A percentile compares a stretch with the other conserved stretches of the same genome.
phyloP scores from a whole-genome alignment of 2,329 filamentous ascomycete species.

The Epichloe festucae region DNA sequence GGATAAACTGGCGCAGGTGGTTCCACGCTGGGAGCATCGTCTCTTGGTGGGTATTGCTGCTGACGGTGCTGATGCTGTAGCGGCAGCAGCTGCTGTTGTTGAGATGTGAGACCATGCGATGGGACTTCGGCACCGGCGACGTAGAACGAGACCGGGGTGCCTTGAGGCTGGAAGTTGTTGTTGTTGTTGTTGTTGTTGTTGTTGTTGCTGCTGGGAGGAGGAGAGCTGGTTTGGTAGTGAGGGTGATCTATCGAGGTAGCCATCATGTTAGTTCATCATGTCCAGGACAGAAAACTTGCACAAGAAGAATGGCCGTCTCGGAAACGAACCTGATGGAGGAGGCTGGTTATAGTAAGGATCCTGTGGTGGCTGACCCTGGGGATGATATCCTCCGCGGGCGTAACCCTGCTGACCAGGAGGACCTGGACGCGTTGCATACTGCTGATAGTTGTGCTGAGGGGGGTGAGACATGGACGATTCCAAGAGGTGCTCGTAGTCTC shows the following conservation, averaged over 20 bases:
- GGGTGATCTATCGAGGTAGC: slow-evolving; percentile 26
- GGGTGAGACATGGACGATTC: slow-evolving; percentile 95
- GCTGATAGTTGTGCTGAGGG: slow-evolving; percentile 67
- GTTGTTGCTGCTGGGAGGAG: slow-evolving; percentile 34
- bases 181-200: slow-evolving; percentile 12
- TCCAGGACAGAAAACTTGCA: too few relatives aligned
- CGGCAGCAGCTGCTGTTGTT: slow-evolving; percentile 19
- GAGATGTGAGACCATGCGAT: slow-evolving; percentile 24
- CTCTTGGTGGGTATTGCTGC: slow-evolving; percentile 35
- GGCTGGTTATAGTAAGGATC: slow-evolving; percentile 56
- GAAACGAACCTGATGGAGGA: slow-evolving; percentile 23
- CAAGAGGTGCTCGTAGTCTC: slow-evolving; percentile 91
- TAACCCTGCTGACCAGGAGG: slow-evolving; percentile 35
- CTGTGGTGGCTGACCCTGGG: slow-evolving; percentile 33
- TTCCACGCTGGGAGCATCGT: slow-evolving; percentile 35
- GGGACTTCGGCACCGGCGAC: slow-evolving; percentile 45
- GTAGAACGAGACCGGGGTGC: slow-evolving; percentile 50
- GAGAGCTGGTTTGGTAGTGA: slow-evolving; percentile 33
- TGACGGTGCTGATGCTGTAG: neutral
- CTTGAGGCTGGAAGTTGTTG: slow-evolving; percentile 11
- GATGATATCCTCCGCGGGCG: slow-evolving; percentile 26
- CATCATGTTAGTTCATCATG: neutral
- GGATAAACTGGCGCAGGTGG: slow-evolving; percentile 25
- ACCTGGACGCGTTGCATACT: slow-evolving; percentile 45
- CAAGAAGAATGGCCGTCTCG: neutral